Conservation (phyloP, 2,329 filamentous ascomycete species). For the Ampelomyces quisqualis region DNA sequence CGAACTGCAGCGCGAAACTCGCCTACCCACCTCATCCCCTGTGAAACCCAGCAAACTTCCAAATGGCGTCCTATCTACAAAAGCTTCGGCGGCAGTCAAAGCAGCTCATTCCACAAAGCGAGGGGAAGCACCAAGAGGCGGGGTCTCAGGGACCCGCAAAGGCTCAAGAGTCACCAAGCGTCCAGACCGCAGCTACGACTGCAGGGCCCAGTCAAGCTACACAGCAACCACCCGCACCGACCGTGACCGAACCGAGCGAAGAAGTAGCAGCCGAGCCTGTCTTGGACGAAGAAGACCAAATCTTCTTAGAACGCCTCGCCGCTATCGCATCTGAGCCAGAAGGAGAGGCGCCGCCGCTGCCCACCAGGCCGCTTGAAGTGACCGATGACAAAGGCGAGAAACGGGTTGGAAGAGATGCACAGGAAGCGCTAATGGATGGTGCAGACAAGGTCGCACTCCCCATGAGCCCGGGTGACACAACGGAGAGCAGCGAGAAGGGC, state of each 20-base stretch:
- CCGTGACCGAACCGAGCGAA: conserved; percentile 28
- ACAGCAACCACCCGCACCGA: conserved; percentile 20
- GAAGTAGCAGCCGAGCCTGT: conserved; percentile 45
- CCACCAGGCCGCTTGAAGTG: conserved; percentile 38
- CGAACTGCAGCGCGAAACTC: neutral
- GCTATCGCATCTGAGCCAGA: conserved; percentile 47
- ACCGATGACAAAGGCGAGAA: conserved; percentile 38
- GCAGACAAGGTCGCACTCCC: conserved; percentile 54
- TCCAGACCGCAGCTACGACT: conserved; percentile 5
- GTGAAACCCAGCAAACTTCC: conserved; percentile 1
- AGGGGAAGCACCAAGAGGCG: conserved; percentile 11
- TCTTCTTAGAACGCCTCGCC: conserved; percentile 56
- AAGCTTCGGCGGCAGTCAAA: conserved; percentile 39
- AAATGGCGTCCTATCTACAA: conserved; percentile 37
- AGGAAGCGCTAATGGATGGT: conserved; percentile 48
- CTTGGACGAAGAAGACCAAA: conserved; percentile 62
- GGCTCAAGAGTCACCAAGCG: conserved; percentile 12
- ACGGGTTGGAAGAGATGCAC: conserved; percentile 47
- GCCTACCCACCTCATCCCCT: neutral
- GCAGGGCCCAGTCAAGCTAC: conserved; percentile 27
- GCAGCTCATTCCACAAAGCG: conserved; percentile 23
- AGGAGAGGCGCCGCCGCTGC: conserved; percentile 46
- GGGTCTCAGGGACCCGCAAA: conserved; percentile 17
- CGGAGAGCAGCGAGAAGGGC: conserved; percentile 31
- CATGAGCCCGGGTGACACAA: conserved; percentile 46